Evolutionary conservation across 805 yeast genomes (phyloP).

Genomic region (Starmerella kuoi): DNA sequence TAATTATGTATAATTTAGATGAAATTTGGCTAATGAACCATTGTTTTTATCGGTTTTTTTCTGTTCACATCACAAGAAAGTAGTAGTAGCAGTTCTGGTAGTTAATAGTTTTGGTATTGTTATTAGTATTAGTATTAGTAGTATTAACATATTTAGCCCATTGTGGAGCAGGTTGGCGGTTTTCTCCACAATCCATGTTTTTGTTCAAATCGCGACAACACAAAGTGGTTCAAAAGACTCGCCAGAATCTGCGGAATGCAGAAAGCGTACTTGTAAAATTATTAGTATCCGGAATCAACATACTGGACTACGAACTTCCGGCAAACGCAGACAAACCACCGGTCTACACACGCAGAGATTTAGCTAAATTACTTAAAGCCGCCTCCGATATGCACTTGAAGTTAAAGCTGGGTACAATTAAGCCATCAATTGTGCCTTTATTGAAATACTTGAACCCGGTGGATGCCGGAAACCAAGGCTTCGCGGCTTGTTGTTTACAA

Average conservation of each 20-base stretch:
- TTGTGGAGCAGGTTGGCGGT: no score
- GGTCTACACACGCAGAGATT: neutral
- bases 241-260: neutral
- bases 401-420: constrained; percentile 3
- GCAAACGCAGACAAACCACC: neutral
- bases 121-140: no score
- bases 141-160: no score
- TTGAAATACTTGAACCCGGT: constrained; percentile 5
- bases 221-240: neutral
- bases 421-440: neutral
- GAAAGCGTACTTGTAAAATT: neutral
- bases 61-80: no score
- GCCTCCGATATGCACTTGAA: constrained; percentile 9
- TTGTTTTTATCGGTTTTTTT: no score
- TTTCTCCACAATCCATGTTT: no score
- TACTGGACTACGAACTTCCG: neutral
- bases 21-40: no score
- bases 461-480: neutral
- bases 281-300: neutral
- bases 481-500: constrained; percentile 1
- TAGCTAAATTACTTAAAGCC: constrained; percentile 4
- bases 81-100: no score
- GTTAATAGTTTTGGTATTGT: no score
- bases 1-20: no score
- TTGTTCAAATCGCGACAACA: neutral